Conservation (phyloP, 305 asterid genomes). For the Ajuga reptans region DNA sequence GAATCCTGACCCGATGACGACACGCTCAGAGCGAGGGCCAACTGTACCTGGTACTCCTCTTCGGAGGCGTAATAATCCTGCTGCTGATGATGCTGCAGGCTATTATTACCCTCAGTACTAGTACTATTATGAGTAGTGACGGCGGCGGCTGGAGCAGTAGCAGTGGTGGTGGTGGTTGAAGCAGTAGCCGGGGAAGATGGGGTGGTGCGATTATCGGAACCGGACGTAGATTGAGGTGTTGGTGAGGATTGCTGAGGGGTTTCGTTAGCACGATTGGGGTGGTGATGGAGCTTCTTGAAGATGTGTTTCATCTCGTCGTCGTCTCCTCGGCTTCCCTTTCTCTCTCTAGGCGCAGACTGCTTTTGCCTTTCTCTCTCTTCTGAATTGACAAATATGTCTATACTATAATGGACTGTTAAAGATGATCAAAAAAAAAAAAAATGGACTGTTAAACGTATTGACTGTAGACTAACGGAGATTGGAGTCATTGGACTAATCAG, state of each 20-base stretch:
- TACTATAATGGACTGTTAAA: background rate
- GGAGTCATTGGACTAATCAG: too few species aligned
- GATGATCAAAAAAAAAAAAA: too few species aligned
- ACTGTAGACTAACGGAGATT: too few species aligned
- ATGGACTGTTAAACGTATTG: too few species aligned
- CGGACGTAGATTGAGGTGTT: slow-evolving; percentile 29
- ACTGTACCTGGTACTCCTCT: slow-evolving; percentile 88
- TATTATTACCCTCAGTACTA: slow-evolving; percentile 26
- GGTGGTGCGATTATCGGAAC: slow-evolving; percentile 33
- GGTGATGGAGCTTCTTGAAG: slow-evolving; percentile 65
- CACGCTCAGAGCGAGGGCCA: slow-evolving; percentile 87
- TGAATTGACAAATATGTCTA: background rate
- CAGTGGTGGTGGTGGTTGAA: slow-evolving; percentile 13
- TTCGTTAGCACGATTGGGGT: slow-evolving; percentile 48
- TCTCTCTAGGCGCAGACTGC: slow-evolving; percentile 3
- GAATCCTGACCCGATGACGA: slow-evolving; percentile 67
- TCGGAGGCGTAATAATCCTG: slow-evolving; percentile 77
- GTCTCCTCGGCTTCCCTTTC: background rate
- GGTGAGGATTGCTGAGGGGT: slow-evolving; percentile 33
- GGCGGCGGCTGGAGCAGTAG: slow-evolving; percentile 20
- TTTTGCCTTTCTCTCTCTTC: background rate
- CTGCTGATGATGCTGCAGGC: slow-evolving; percentile 39
- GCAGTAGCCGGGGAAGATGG: slow-evolving; percentile 24
- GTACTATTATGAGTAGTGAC: slow-evolving; percentile 12
- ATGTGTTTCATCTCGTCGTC: slow-evolving; percentile 47